Evolutionary conservation across 2,329 filamentous ascomycete species (phyloP), one percentile per base, ranked within the genome.

Genomic region (Hypoxylon sp.): DNA sequence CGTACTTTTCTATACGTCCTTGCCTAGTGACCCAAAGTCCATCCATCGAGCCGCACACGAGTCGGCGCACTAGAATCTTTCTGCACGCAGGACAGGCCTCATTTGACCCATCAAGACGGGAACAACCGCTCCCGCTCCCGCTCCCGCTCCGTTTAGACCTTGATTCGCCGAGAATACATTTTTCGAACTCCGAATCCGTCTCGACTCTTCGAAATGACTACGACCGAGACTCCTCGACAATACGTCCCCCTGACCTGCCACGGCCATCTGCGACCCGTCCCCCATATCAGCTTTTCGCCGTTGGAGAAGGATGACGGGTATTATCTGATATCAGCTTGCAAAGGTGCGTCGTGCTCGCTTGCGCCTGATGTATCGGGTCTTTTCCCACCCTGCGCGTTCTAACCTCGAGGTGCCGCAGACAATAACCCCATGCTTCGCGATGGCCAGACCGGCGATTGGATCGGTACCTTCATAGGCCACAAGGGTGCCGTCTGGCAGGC

Each of bases 401-500:
- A 10, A 48, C 21, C 31, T 27, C 10, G 10, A 18, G n/a, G n/a
- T 53, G 21, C 68, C 58, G 52, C 74, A 93, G 95, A 99, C 81
- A 94, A 94, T 72, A 98, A 98, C 74, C 95, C 95, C 47, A 98
- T 98, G 93, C 89, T 99, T 68, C 91, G 95, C 65, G 92, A 98
- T 78, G 95, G 95, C 62, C 85, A 96, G 60, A 99, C 94, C 43
- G 95, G 95, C 57, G 93, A 97, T 75, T 97, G 93, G 91, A 98
- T 98, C 68, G 95, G 95, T 45, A 98, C 95, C 31, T 98, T 98
- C 73, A 89, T 99, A 69, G 95, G 95, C 35, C 95, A 99, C 80
- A 98, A 99, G 78, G 95, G 95, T 62, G 95, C 95, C 31, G 94
- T 98, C 58, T 99, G 95, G 92, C 93, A 97, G 78, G 91, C 93